A percentile compares a stretch with the other conserved stretches of the same genome.
phyloP scores from a whole-genome alignment of 768 basidiomycete genomes.

The Naganishia onofrii region DNA sequence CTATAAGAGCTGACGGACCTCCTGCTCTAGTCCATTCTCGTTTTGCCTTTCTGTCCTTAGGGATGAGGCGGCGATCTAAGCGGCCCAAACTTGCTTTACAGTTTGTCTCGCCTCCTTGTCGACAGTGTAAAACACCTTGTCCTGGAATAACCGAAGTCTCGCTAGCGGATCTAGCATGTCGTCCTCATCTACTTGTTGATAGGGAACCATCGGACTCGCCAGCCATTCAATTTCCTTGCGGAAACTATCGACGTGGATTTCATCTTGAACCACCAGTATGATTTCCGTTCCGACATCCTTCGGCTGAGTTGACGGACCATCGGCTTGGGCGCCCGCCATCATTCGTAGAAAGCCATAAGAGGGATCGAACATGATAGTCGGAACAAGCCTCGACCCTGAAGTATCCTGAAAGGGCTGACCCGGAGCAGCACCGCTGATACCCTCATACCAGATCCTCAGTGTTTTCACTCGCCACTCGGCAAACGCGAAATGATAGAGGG shows the following conservation, averaged over 20 bases:
- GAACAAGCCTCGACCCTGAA: neutral
- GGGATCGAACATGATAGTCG: slow-evolving; percentile 24
- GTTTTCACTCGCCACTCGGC: slow-evolving; percentile 21
- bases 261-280: neutral
- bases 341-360: slow-evolving; percentile 23
- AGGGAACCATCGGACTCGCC: neutral
- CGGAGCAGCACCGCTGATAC: neutral
- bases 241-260: slow-evolving; percentile 2
- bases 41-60: neutral
- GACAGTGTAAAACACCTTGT: neutral
- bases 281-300: neutral
- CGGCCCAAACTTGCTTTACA: neutral
- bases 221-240: neutral
- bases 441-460: slow-evolving; percentile 6
- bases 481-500: slow-evolving; percentile 17
- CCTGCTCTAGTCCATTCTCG: neutral
- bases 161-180: neutral
- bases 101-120: neutral
- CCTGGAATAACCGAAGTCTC: slow-evolving; percentile 6
- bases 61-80: neutral
- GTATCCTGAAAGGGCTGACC: neutral
- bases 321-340: slow-evolving; percentile 11
- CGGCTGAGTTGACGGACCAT: neutral
- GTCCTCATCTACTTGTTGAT: neutral
- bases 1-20: no score